Conservation (phyloP, 2,329 filamentous ascomycete species). For the Trichoderma simmonsii region DNA sequence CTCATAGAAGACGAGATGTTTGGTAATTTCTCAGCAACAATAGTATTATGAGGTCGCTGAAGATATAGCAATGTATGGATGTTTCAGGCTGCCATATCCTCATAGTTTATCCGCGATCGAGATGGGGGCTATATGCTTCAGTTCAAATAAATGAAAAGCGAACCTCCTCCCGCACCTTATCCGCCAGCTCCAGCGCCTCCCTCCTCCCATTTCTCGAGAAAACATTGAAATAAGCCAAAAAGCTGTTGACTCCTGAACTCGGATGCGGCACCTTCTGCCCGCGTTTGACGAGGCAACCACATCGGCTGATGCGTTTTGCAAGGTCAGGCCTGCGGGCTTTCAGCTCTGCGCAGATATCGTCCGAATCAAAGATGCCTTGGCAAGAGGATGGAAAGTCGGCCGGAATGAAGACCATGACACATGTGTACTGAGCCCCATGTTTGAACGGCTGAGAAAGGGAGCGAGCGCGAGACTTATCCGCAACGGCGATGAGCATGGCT, state of each 20-base stretch:
- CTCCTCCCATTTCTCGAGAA: not conserved
- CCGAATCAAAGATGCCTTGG: not conserved
- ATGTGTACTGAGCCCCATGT: constrained; percentile 18
- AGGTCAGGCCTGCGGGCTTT: not conserved
- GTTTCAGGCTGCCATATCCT: too few species aligned
- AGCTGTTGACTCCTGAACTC: not conserved
- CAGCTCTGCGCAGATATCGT: not conserved
- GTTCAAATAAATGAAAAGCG: not conserved
- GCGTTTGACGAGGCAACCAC: not conserved
- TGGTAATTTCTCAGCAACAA: too few species aligned
- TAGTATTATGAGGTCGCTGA: too few species aligned
- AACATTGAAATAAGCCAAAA: not conserved
- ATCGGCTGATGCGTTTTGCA: not conserved
- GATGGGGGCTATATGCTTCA: not conserved
- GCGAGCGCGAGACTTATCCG: constrained; percentile 15
- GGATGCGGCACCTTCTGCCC: not conserved
- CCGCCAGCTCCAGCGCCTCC: not conserved
- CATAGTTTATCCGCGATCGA: not conserved
- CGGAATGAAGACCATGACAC: constrained; percentile 18
- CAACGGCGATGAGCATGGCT: constrained; percentile 3
- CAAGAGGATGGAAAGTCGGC: not conserved
- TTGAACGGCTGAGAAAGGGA: constrained; percentile 20
- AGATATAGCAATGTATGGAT: too few species aligned
- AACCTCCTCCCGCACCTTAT: not conserved
- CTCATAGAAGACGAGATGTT: too few species aligned